Percentiles rank a stretch among this genome's conserved stretches.
phyloP scores from a whole-genome alignment of 768 basidiomycete genomes.

The Serendipita sp. region DNA sequence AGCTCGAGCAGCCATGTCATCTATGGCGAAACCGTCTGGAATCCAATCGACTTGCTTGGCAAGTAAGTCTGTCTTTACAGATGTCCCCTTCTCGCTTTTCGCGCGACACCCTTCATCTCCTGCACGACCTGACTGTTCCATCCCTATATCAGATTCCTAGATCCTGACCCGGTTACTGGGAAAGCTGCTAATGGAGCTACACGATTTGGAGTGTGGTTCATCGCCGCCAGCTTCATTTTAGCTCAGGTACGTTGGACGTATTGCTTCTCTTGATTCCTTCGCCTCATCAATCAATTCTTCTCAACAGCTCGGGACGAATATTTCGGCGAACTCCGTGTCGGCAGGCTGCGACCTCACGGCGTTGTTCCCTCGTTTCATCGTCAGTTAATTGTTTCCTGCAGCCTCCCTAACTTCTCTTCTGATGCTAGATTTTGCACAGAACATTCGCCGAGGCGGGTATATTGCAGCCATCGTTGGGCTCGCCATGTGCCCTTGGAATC shows the following conservation, averaged over 20 bases:
- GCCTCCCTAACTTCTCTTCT: constrained; percentile 6
- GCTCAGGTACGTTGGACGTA: constrained; percentile 35
- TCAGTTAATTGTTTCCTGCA: constrained; percentile 19
- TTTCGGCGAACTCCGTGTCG: constrained; percentile 68
- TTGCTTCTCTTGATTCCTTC: too few species aligned
- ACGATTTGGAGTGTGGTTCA: constrained; percentile 47
- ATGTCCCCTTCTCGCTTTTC: too few species aligned
- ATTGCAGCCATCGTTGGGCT: constrained; percentile 65
- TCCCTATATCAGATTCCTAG: not conserved
- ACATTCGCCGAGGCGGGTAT: constrained; percentile 74
- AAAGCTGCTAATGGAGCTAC: not conserved
- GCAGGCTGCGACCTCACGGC: constrained; percentile 75
- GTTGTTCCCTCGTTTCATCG: constrained; percentile 60
- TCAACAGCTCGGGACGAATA: constrained; percentile 40
- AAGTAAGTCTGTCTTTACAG: constrained; percentile 41
- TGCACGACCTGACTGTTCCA: not conserved
- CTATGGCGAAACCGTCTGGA: constrained; percentile 67
- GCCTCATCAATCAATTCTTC: too few species aligned
- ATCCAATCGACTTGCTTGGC: constrained; percentile 54
- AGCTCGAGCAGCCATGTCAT: constrained; percentile 61
- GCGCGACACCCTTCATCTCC: not conserved
- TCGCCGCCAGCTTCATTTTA: constrained; percentile 61
- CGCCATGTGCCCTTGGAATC: constrained; percentile 62
- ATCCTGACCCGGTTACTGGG: not conserved
- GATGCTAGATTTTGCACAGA: constrained; percentile 24